Percentiles rank a stretch among this genome's conserved stretches.
Evolutionary conservation across 768 basidiomycete species (phyloP).

Genomic region (Naematelia aurantialba): DNA sequence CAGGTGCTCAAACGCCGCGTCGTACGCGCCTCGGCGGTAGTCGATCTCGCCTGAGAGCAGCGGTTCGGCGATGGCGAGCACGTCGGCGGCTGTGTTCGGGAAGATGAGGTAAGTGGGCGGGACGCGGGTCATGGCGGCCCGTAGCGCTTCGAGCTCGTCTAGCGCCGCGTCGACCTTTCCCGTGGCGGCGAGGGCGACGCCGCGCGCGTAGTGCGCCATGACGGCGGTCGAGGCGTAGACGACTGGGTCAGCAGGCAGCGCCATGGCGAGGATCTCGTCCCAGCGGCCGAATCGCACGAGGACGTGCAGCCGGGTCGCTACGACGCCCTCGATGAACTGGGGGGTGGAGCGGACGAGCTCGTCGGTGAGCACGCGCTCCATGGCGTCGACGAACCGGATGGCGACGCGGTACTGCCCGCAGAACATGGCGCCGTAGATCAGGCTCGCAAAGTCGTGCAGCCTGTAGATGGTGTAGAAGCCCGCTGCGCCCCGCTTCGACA

Average conservation of each 20-base stretch:
- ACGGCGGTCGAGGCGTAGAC: constrained; percentile 28
- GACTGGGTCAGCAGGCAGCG: constrained; percentile 13
- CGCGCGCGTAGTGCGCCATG: constrained; percentile 28
- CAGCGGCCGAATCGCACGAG: constrained; percentile 41
- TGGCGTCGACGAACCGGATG: constrained; percentile 19
- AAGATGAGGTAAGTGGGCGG: constrained; percentile 24
- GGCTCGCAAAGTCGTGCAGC: constrained; percentile 31
- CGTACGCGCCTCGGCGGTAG: constrained; percentile 35
- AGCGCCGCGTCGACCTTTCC: constrained; percentile 23
- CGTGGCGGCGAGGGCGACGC: constrained; percentile 28
- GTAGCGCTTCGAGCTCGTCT: constrained; percentile 13
- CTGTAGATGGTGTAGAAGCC: constrained; percentile 37
- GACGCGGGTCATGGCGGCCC: constrained; percentile 13
- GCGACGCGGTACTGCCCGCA: constrained; percentile 31
- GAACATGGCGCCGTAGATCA: constrained; percentile 42
- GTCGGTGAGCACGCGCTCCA: constrained; percentile 23
- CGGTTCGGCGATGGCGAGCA: constrained; percentile 28
- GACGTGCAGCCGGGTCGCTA: constrained; percentile 24
- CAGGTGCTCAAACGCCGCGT: constrained; percentile 32
- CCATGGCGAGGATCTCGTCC: constrained; percentile 27
- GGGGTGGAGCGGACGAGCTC: constrained; percentile 15
- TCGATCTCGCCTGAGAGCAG: constrained; percentile 43
- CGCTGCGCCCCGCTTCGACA: background rate
- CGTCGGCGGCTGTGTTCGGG: constrained; percentile 26
- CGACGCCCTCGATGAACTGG: constrained; percentile 25